Conservation (phyloP, 495 filamentous ascomycete genomes). For the Endocarpon pusillum region DNA sequence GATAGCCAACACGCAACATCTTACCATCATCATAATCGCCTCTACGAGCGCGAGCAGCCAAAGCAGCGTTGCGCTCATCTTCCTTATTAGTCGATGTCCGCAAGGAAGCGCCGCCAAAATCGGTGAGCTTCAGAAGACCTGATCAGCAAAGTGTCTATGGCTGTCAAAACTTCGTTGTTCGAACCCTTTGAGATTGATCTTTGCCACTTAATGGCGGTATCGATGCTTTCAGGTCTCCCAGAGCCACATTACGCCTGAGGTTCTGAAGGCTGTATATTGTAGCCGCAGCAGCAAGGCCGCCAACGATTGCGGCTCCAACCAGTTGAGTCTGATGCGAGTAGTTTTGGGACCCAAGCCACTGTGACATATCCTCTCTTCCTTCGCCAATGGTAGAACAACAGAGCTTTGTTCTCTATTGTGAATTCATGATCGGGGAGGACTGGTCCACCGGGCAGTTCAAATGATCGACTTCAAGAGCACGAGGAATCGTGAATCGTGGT, state of each 20-base stretch:
- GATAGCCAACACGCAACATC: too few relatives aligned
- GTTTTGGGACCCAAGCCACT: constrained; percentile 37
- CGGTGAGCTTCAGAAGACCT: constrained; percentile 43
- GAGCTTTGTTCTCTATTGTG: too few relatives aligned
- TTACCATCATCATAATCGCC: constrained; percentile 86
- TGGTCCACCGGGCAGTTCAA: too few relatives aligned
- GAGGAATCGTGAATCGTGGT: too few relatives aligned
- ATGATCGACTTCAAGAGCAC: too few relatives aligned
- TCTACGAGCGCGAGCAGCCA: constrained; percentile 63
- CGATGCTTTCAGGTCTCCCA: constrained; percentile 52
- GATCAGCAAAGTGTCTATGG: background rate
- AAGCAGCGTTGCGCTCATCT: constrained; percentile 55
- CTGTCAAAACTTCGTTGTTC: background rate
- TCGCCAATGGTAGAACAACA: too few relatives aligned
- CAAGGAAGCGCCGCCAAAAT: constrained; percentile 50
- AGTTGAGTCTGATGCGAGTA: constrained; percentile 45
- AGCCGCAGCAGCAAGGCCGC: constrained; percentile 55
- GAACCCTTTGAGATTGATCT: constrained; percentile 25
- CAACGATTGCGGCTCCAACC: constrained; percentile 56
- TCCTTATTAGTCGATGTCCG: constrained; percentile 43
- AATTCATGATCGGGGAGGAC: too few relatives aligned
- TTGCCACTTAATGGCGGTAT: constrained; percentile 40
- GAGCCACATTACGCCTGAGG: constrained; percentile 39
- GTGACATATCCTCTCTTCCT: constrained; percentile 30
- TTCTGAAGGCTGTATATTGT: constrained; percentile 57